Conservation (phyloP, 2,329 filamentous ascomycete genomes). For the Cladosporium oxysporum region DNA sequence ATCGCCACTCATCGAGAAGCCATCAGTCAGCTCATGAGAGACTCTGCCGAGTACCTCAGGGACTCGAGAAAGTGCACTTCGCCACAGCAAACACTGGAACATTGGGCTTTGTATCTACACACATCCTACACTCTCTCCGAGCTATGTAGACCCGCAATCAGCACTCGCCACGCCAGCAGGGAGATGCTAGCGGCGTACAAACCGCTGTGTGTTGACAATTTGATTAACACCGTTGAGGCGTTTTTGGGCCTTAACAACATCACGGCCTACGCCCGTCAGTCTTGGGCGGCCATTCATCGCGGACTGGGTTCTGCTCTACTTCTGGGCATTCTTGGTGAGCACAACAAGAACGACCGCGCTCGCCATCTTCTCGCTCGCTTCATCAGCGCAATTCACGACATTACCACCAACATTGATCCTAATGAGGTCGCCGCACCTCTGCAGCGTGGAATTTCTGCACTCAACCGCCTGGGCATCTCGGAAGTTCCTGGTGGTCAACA, state of each 20-base stretch:
- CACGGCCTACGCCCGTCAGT: constrained; percentile 43
- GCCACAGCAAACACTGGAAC: constrained; percentile 58
- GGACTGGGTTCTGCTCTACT: constrained; percentile 43
- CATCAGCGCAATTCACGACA: constrained; percentile 48
- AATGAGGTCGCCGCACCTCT: constrained; percentile 51
- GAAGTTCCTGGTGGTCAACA: constrained; percentile 12
- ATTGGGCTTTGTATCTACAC: constrained; percentile 62
- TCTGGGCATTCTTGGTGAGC: constrained; percentile 45
- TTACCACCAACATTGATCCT: constrained; percentile 50
- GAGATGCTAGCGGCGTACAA: constrained; percentile 52
- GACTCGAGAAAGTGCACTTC: constrained; percentile 53
- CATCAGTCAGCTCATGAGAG: constrained; percentile 59
- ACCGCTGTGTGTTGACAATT: constrained; percentile 54
- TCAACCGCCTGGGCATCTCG: constrained; percentile 43
- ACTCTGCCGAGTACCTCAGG: constrained; percentile 59
- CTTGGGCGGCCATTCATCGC: constrained; percentile 40
- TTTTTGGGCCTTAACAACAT: constrained; percentile 61
- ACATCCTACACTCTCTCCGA: constrained; percentile 64
- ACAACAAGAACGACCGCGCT: constrained; percentile 50
- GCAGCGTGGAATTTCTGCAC: constrained; percentile 48
- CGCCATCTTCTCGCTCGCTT: constrained; percentile 49
- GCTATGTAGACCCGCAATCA: constrained; percentile 62
- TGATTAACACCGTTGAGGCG: constrained; percentile 59
- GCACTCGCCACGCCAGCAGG: constrained; percentile 47
- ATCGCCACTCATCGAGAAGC: constrained; percentile 60